These are phyloP conservation scores for Ampelomyces quisqualis DNA, from an alignment of 2,329 filamentous ascomycete genomes.

Conservation along the genomic window DNA sequence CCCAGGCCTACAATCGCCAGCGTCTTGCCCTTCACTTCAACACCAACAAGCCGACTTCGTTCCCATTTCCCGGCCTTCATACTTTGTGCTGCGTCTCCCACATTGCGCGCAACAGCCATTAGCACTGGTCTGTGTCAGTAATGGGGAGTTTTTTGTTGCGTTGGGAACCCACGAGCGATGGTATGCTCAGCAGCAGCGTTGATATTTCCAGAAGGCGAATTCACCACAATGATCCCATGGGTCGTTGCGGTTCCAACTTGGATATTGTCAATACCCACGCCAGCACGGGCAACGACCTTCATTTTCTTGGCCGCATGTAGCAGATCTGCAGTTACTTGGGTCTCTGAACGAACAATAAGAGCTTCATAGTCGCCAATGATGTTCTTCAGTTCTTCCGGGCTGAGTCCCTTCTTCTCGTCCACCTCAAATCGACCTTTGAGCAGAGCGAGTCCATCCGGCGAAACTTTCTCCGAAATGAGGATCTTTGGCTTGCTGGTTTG, in stretches of 20 bases:
- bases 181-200: constrained; percentile 79
- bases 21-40: constrained; percentile 76
- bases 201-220: constrained; percentile 77
- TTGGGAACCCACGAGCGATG: constrained; percentile 51
- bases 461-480: constrained; percentile 78
- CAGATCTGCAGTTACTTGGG: constrained; percentile 71
- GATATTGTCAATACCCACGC: constrained; percentile 80
- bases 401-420: constrained; percentile 64
- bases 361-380: constrained; percentile 73
- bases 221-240: constrained; percentile 76
- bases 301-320: constrained; percentile 67
- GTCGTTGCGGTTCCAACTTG: constrained; percentile 71
- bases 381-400: constrained; percentile 62
- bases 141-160: neutral
- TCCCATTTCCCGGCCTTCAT: constrained; percentile 76
- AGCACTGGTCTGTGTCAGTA: constrained; percentile 53
- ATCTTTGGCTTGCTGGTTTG: constrained; percentile 52
- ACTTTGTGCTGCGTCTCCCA: constrained; percentile 68
- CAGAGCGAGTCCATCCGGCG: constrained; percentile 71
- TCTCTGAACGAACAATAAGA: constrained; percentile 78
- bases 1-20: constrained; percentile 76
- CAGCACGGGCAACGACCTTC: constrained; percentile 76
- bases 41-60: constrained; percentile 69
- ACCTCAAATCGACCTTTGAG: constrained; percentile 68
- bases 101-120: constrained; percentile 71